Evolutionary conservation across 1,284 basidiomycete genomes (phyloP), one percentile per base, ranked within the genome.

Genomic region (Austropuccinia psidii): DNA sequence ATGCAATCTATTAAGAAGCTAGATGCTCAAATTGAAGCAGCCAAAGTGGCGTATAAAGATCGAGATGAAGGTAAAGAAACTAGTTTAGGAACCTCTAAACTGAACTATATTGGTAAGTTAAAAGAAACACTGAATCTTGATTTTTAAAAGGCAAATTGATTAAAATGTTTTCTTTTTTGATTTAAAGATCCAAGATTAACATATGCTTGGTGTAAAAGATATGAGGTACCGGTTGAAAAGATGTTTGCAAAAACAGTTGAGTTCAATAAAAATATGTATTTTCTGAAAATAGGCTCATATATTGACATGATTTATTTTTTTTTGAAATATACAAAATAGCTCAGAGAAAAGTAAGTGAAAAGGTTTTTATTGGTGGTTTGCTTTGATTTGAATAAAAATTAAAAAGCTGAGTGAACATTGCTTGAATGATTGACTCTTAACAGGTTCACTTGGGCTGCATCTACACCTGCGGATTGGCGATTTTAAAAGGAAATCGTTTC

Each of bases 21-120:
- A 76, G 87, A 89, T 75, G 90, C 92, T 58, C 88, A 19, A 5
- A 90, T 96, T 80, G 88, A 89, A 79, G 85, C 88, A 4, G 88
- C 88, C 80, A 92, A 90, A 81, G 83, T 93, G 52, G 89, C 91
- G 81, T 90, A 92, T 82, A 87, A 87, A 72, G 93, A 95, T 80
- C 85, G 89, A 73, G 93, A 95, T 80, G 92, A 91, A 68, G 90
- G 91, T 74, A 97, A 97, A 83, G 93, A 95, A 81, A 88, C 96
- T 76, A 90, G 91, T 43, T 83, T 96, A 77, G 89, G 90, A 50
- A 96, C 93, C 67, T 94, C 90, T 85, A 93, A 81, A 76, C 82
- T 83, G 77, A 83, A 83, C 75, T 83, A 83, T 76, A 82, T 84
- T 73, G 82, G 47, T 66, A 31, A 24, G 52, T 61, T n/a, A n/a